Evolutionary conservation across 2,329 filamentous ascomycete genomes (phyloP), one percentile per base, ranked within the genome.

Genomic region (Aspergillus uvarum): DNA sequence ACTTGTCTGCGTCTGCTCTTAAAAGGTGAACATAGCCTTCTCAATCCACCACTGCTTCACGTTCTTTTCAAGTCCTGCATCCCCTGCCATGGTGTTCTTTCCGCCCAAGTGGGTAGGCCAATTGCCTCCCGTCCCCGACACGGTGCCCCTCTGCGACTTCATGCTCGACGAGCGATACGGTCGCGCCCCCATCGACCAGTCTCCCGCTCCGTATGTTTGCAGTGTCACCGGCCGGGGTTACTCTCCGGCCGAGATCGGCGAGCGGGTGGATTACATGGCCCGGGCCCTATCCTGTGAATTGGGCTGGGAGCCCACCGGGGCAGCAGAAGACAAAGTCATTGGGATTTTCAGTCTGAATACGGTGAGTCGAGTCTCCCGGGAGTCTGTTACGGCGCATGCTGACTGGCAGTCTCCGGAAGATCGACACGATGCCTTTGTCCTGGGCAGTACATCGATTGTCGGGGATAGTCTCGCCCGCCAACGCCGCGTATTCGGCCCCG

Each of bases 371-470:
- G 4, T 11, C 5, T 29, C 24, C 21, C 6, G 35, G n/a, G 4
- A 49, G 21, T 5, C 29, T 31, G 5, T 38, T 4, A 26, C 4
- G 1, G 10, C 12, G 32, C 26, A 35, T 6, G 21, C 29, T 22
- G n/a, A 31, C 21, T 22, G 22, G 22, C 22, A 3, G 42, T 7
- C 4, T 12, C 7, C 5, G 12, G 22, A 50, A 61, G 59, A 47
- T 61, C 24, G 59, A 61, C 44, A 59, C 56, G 22, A 50, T 61
- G 19, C 48, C 44, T 5, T 38, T 56, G 16, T 58, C 51, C 47
- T 61, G 59, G 59, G 59, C 59, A 19, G 51, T 61, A 8, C 59
- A 61, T 42, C 59, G 59, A 14, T 47, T 61, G 21, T 51, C 54
- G 48, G 59, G 59, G 2, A 58, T 61, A 58, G 59, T 35, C 59